A percentile compares a stretch with the other conserved stretches of the same genome.
Conservation (phyloP, 306 rosid species). For the Senna siamea region DNA sequence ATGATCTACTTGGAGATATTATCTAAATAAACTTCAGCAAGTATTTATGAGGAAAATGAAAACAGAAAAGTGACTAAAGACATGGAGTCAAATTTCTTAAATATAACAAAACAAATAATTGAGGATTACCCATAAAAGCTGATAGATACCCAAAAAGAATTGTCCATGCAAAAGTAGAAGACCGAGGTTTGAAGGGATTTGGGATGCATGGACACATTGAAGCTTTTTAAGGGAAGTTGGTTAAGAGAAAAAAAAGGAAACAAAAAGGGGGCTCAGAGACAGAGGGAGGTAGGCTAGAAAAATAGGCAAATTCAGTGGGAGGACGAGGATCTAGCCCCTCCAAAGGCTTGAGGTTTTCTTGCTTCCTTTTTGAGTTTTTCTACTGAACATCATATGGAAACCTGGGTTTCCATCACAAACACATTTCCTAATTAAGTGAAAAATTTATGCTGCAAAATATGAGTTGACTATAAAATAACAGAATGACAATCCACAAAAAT, state of each 20-base stretch:
- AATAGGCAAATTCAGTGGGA: neutral
- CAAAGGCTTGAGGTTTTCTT: neutral
- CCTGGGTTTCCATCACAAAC: neutral
- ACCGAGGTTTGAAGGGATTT: too few species aligned
- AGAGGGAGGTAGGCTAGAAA: too few species aligned
- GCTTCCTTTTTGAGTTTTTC: neutral
- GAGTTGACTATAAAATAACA: slow-evolving; percentile 31
- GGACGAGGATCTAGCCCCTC: neutral
- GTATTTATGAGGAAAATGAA: neutral
- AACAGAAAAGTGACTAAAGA: neutral
- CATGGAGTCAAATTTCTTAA: too few species aligned
- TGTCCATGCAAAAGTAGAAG: too few species aligned
- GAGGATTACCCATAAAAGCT: too few species aligned
- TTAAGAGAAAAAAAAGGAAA: neutral
- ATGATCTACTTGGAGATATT: slow-evolving; percentile 20
- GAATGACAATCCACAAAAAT: neutral
- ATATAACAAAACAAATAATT: too few species aligned
- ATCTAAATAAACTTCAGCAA: slow-evolving; percentile 28
- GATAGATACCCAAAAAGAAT: too few species aligned
- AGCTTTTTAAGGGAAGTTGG: too few species aligned
- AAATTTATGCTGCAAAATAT: neutral
- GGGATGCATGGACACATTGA: too few species aligned
- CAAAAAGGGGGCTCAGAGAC: neutral
- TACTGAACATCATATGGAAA: too few species aligned
- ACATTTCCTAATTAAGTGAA: slow-evolving; percentile 1